phyloP scores from a whole-genome alignment of 2,329 filamentous ascomycete genomes.

The Arthrocladium fulminans region DNA sequence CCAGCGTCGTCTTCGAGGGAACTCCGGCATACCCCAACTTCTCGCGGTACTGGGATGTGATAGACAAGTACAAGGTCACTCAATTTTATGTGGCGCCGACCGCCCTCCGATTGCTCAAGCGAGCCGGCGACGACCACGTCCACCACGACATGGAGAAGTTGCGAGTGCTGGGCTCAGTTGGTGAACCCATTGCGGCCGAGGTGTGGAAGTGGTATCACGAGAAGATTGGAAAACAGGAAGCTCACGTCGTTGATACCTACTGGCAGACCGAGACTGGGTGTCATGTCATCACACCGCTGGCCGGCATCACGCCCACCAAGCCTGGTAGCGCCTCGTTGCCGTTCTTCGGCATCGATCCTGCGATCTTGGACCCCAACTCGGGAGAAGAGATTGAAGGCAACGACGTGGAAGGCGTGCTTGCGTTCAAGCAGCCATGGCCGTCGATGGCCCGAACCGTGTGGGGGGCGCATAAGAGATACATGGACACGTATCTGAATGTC shows the following conservation, averaged over 20 bases:
- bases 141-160: constrained; percentile 82
- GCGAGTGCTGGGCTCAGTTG: constrained; percentile 84
- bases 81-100: constrained; percentile 99
- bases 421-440: constrained; percentile 96
- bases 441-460: constrained; percentile 98
- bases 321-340: constrained; percentile 90
- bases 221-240: constrained; percentile 83
- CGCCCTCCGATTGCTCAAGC: constrained; percentile 84
- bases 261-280: constrained; percentile 99
- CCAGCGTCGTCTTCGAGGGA: constrained; percentile 95
- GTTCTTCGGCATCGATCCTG: constrained; percentile 97
- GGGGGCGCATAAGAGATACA: constrained; percentile 95
- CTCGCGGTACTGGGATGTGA: constrained; percentile 97
- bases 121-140: constrained; percentile 86
- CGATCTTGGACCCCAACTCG: constrained; percentile 92
- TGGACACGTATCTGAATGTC: constrained; percentile 96
- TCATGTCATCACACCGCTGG: constrained; percentile 87
- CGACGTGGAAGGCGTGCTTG: constrained; percentile 92
- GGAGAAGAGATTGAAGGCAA: constrained; percentile 90
- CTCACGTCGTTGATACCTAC: constrained; percentile 94
- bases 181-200: constrained; percentile 94
- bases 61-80: constrained; percentile 87
- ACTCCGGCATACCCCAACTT: constrained; percentile 97
- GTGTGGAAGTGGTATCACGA: constrained; percentile 99
- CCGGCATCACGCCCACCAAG: constrained; percentile 90